Evolutionary conservation across 192 early-diverging fungal species (phyloP).

Genomic region (Coemansia nantahalensis): DNA sequence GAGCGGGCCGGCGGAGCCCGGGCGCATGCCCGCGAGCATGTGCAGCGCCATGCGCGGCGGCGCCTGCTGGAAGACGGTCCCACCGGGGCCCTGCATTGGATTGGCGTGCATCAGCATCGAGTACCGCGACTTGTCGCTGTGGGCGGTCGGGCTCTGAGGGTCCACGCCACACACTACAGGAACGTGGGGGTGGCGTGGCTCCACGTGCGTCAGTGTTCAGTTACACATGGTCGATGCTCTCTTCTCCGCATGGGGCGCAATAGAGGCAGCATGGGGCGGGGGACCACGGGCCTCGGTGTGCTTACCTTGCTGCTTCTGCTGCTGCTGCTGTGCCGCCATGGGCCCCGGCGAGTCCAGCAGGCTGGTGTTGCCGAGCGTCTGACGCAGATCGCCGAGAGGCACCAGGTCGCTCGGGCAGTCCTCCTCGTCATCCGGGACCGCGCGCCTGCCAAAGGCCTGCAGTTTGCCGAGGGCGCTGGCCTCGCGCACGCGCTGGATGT

Average conservation of each 20-base stretch:
- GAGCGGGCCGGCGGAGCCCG: neutral
- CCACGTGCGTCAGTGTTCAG: too few relatives aligned
- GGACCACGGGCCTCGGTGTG: too few relatives aligned
- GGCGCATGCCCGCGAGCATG: neutral
- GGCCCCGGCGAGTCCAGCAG: too few relatives aligned
- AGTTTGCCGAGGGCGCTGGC: conserved; percentile 38
- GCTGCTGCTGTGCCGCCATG: conserved; percentile 1
- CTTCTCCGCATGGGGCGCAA: too few relatives aligned
- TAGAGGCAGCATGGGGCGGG: too few relatives aligned
- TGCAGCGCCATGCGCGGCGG: neutral
- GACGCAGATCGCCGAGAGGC: conserved; percentile 38
- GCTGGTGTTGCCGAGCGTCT: conserved; percentile 6
- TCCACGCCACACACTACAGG: neutral
- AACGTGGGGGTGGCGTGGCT: too few relatives aligned
- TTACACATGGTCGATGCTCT: too few relatives aligned
- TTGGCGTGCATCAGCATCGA: conserved; percentile 1
- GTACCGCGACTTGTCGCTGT: neutral
- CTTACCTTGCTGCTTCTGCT: neutral
- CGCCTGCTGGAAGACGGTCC: neutral
- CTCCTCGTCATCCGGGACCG: neutral
- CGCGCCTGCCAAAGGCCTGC: conserved; percentile 9
- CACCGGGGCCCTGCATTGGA: neutral
- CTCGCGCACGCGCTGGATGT: conserved; percentile 45
- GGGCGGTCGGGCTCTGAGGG: neutral
- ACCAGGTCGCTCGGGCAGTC: conserved; percentile 34